Evolutionary conservation across 176 grass and related monocot genomes (phyloP).

Genomic region (Aegilops tauschii): DNA sequence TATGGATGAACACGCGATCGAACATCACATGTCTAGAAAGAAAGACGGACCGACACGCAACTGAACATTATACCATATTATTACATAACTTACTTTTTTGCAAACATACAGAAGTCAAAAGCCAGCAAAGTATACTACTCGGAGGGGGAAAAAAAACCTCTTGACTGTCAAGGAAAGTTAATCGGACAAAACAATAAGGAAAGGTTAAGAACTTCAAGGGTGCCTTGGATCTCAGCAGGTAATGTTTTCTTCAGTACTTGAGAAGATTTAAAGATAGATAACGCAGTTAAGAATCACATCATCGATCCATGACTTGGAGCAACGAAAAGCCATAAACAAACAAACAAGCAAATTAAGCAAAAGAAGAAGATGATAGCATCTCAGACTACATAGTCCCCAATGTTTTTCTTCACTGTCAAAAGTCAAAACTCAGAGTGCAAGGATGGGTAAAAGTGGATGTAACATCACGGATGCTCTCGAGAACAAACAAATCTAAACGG

Average conservation of each 20-base stretch:
- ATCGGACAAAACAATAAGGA: not conserved
- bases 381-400: slow-evolving; percentile 39
- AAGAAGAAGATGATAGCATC: not conserved
- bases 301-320: not conserved
- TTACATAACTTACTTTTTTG: not conserved
- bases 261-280: slow-evolving; percentile 36
- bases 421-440: slow-evolving; percentile 38
- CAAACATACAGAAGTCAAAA: not conserved
- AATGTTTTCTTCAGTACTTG: slow-evolving; percentile 24
- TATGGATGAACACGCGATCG: too few species aligned
- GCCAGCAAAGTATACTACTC: too few species aligned
- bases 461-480: slow-evolving; percentile 36
- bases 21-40: too few species aligned
- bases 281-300: slow-evolving; percentile 34
- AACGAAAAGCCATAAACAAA: not conserved
- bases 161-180: too few species aligned
- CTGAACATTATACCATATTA: too few species aligned
- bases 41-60: too few species aligned
- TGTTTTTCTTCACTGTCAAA: slow-evolving; percentile 38
- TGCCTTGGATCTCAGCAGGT: slow-evolving; percentile 34
- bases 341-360: too few species aligned
- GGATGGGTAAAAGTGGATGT: slow-evolving; percentile 44
- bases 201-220: not conserved
- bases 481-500: not conserved
- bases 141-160: too few species aligned